These are phyloP conservation scores for Pelargonium cotyledonis DNA, from an alignment of 441 rosid species.

Conservation along the genomic window DNA sequence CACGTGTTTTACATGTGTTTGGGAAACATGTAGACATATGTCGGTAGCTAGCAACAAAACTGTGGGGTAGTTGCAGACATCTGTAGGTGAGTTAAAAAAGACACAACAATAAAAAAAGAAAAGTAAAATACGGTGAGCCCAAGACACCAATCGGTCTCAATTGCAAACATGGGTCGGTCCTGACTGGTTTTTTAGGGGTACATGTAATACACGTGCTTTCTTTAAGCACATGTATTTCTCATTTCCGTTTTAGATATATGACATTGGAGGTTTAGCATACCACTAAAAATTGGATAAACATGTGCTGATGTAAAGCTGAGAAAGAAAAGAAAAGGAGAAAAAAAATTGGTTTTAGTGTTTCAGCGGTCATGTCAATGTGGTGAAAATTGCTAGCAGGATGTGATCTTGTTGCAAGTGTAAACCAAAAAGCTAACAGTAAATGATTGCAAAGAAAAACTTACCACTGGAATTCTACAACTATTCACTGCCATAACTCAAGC, in stretches of 20 bases:
- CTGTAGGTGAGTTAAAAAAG: too few relatives aligned
- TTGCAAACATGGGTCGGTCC: too few relatives aligned
- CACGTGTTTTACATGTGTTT: too few relatives aligned
- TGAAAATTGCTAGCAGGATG: not conserved
- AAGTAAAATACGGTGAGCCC: too few relatives aligned
- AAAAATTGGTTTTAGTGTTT: not conserved
- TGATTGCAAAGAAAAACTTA: constrained; percentile 12
- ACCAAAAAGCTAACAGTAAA: too few relatives aligned
- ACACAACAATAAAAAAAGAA: too few relatives aligned
- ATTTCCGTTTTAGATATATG: not conserved
- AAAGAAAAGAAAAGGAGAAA: not conserved
- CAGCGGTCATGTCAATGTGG: not conserved
- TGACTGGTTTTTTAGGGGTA: too few relatives aligned
- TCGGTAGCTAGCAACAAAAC: too few relatives aligned
- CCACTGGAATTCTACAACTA: constrained; percentile 29
- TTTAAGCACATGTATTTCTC: not conserved
- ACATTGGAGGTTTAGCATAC: not conserved
- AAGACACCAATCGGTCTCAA: too few relatives aligned
- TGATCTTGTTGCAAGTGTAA: not conserved
- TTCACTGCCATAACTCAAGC: constrained; percentile 73
- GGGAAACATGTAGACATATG: too few relatives aligned
- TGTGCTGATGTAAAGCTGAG: not conserved
- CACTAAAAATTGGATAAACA: not conserved
- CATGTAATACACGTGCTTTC: not conserved
- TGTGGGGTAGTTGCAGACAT: too few relatives aligned